Evolutionary conservation across 306 rosid species (phyloP).

Genomic region (Malus sylvestris): DNA sequence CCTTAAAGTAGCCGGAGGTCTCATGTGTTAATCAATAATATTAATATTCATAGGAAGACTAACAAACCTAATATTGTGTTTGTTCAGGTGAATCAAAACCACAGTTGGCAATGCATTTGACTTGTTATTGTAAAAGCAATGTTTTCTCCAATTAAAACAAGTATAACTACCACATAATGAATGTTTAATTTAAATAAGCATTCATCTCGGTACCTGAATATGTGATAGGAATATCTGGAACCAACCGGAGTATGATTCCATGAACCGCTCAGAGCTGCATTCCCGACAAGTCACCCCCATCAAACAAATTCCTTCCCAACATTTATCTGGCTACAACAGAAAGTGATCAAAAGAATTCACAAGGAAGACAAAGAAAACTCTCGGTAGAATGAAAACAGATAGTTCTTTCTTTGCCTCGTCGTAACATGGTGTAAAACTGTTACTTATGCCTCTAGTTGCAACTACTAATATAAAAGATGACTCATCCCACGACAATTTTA

Average conservation of each 20-base stretch:
- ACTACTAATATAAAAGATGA: not conserved
- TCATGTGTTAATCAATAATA: not conserved
- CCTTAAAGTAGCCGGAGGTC: not conserved
- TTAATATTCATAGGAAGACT: not conserved
- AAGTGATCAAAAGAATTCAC: conserved; percentile 9
- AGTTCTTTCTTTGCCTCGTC: not conserved
- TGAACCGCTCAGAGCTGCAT: conserved; percentile 64
- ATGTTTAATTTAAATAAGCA: not conserved
- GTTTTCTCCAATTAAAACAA: not conserved
- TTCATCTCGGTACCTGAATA: conserved; percentile 50
- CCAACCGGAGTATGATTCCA: conserved; percentile 62
- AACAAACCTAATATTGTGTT: not conserved
- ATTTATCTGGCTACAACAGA: conserved; percentile 73
- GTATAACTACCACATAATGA: conserved; percentile 1
- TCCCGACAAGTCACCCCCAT: conserved; percentile 77
- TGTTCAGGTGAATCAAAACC: not conserved
- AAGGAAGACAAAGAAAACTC: not conserved
- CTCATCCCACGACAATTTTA: not conserved
- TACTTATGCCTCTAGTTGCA: not conserved
- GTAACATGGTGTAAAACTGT: not conserved
- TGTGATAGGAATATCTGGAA: conserved; percentile 47
- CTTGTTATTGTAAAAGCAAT: not conserved
- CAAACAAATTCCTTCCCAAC: conserved; percentile 82
- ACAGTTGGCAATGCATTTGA: not conserved
- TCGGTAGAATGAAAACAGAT: not conserved